A percentile compares a stretch with the other conserved stretches of the same genome.
Conservation (phyloP, 192 early-diverging fungal genomes). For the Coemansia sp. region DNA sequence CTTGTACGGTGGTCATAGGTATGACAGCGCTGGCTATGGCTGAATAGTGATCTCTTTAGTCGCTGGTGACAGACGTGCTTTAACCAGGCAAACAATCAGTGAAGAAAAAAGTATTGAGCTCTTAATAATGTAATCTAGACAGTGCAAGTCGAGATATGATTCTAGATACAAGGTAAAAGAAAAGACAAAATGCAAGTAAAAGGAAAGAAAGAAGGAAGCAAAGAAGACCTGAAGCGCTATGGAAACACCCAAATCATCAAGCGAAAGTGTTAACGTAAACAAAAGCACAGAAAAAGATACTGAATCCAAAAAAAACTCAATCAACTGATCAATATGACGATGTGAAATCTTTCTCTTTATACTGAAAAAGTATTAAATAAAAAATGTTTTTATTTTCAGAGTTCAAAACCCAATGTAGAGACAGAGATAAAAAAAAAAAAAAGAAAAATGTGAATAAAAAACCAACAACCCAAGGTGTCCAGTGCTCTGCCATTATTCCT, state of each 20-base stretch:
- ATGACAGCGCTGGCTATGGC: no score
- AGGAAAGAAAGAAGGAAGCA: not conserved
- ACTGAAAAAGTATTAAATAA: not conserved
- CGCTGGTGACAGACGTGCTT: no score
- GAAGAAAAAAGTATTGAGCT: no score
- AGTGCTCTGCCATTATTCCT: conserved; percentile 34
- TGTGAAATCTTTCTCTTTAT: not conserved
- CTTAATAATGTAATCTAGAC: no score
- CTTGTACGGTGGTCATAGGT: no score
- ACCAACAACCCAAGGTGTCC: not conserved
- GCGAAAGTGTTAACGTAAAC: not conserved
- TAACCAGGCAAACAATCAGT: no score
- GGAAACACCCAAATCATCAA: not conserved
- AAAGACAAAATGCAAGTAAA: not conserved
- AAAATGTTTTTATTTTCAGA: no score
- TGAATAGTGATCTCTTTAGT: no score
- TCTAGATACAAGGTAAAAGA: no score
- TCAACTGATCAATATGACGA: not conserved
- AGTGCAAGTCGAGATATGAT: no score
- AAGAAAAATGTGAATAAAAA: not conserved
- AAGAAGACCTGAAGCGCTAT: no score
- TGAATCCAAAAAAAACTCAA: not conserved
- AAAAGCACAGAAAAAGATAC: not conserved
- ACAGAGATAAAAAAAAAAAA: conserved; percentile 6
- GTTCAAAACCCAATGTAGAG: not conserved